These are phyloP conservation scores for Schwanniomyces polymorphus DNA, from an alignment of 805 yeast species.

Conservation along the genomic window DNA sequence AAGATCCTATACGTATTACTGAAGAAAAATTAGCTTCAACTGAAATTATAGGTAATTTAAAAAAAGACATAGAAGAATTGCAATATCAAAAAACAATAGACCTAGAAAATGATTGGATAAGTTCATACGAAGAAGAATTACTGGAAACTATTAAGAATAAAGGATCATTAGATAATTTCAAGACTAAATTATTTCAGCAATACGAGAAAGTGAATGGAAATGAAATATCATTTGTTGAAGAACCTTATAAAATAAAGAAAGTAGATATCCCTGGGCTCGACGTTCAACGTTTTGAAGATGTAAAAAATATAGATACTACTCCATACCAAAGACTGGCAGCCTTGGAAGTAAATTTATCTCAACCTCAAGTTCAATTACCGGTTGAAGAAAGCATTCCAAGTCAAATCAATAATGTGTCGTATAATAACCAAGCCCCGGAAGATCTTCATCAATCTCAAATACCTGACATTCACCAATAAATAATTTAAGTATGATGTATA, in stretches of 20 bases:
- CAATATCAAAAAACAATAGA: neutral
- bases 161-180: conserved; percentile 13
- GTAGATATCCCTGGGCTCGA: conserved; percentile 6
- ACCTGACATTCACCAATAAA: neutral
- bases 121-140: conserved; percentile 8
- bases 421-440: neutral
- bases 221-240: conserved; percentile 13
- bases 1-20: conserved; percentile 14
- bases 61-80: conserved; percentile 18
- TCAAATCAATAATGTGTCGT: too few relatives aligned
- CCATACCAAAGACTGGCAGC: conserved; percentile 10
- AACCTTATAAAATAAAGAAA: conserved; percentile 8
- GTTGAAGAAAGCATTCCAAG: too few relatives aligned
- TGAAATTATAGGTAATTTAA: conserved; percentile 15
- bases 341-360: neutral
- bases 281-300: conserved; percentile 24
- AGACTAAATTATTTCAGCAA: conserved; percentile 10
- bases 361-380: neutral
- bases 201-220: conserved; percentile 14
- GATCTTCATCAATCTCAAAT: neutral
- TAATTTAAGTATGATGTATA: neutral
- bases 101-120: conserved; percentile 2
- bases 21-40: conserved; percentile 16
- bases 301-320: conserved; percentile 17
- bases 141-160: conserved; percentile 14